Conservation (phyloP, 768 basidiomycete genomes). For the Brasilioporus rufonigricans region DNA sequence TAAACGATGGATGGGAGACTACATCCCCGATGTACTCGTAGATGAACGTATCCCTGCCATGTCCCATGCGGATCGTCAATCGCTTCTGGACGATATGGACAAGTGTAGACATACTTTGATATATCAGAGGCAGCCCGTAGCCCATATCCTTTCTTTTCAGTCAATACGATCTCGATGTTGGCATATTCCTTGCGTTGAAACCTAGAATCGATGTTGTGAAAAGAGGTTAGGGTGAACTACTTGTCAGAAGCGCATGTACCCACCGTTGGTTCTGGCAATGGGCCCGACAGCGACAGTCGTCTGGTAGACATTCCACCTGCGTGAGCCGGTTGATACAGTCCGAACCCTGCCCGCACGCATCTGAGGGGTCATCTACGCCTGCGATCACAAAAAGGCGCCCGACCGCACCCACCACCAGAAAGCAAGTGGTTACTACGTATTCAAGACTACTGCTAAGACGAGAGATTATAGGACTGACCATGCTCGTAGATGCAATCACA, state of each 20-base stretch:
- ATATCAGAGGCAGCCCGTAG: constrained; percentile 73
- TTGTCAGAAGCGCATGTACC: constrained; percentile 6
- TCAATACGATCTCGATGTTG: constrained; percentile 83
- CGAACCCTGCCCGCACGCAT: constrained; percentile 81
- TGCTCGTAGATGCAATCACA: constrained; percentile 89
- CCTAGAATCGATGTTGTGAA: constrained; percentile 39
- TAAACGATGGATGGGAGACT: constrained; percentile 80
- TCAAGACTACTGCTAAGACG: constrained; percentile 21
- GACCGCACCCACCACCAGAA: constrained; percentile 10
- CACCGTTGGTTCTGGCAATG: constrained; percentile 95
- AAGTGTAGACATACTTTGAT: constrained; percentile 49
- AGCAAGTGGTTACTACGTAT: constrained; percentile 30
- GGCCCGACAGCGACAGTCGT: constrained; percentile 79
- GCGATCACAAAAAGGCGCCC: constrained; percentile 27
- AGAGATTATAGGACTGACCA: constrained; percentile 53
- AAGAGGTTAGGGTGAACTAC: constrained; percentile 1
- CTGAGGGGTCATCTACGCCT: constrained; percentile 60
- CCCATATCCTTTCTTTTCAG: constrained; percentile 95
- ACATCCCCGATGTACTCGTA: constrained; percentile 99
- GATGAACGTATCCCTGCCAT: constrained; percentile 79
- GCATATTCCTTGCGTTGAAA: constrained; percentile 88
- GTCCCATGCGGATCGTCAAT: constrained; percentile 7
- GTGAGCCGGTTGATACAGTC: constrained; percentile 98
- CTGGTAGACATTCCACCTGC: constrained; percentile 92
- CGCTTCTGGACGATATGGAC: neutral